phyloP scores from a whole-genome alignment of 1,139 yeast species.

The Saccharomyces hybrid region DNA sequence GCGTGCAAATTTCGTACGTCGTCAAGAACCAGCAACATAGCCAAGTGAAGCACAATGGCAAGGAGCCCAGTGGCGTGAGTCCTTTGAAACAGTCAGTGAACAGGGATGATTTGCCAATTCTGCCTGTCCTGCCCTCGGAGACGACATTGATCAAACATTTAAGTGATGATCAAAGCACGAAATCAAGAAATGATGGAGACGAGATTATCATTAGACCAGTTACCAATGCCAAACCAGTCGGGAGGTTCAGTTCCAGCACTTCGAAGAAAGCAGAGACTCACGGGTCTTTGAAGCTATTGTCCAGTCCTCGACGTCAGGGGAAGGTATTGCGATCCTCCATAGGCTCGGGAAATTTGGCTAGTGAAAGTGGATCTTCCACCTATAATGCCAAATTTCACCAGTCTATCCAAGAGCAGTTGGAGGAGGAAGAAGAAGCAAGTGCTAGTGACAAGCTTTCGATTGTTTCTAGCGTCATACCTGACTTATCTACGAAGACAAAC shows the following conservation, averaged over 20 bases:
- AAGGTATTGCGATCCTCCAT: constrained; percentile 17
- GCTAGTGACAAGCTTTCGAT: constrained; percentile 18
- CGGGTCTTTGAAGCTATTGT: constrained; percentile 12
- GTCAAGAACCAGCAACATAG: constrained; percentile 16
- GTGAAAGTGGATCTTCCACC: constrained; percentile 28
- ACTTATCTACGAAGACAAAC: constrained; percentile 14
- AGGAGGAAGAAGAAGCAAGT: not conserved
- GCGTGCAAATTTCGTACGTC: constrained; percentile 37
- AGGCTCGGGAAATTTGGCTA: constrained; percentile 29
- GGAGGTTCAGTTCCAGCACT: constrained; percentile 10
- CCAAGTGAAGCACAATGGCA: not conserved
- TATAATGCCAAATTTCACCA: constrained; percentile 7
- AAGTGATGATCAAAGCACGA: not conserved
- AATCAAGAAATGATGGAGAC: constrained; percentile 1
- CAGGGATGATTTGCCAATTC: not conserved
- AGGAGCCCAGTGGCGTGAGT: not conserved
- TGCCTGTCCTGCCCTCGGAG: constrained; percentile 17
- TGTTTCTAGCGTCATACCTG: constrained; percentile 23
- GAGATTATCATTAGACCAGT: constrained; percentile 11
- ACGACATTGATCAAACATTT: constrained; percentile 8
- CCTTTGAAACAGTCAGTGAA: not conserved
- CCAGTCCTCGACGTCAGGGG: constrained; percentile 11
- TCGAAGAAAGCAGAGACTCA: not conserved
- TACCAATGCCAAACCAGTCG: constrained; percentile 16
- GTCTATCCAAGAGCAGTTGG: constrained; percentile 4